phyloP scores from a whole-genome alignment of 768 basidiomycete species.

The Mycena rosella region DNA sequence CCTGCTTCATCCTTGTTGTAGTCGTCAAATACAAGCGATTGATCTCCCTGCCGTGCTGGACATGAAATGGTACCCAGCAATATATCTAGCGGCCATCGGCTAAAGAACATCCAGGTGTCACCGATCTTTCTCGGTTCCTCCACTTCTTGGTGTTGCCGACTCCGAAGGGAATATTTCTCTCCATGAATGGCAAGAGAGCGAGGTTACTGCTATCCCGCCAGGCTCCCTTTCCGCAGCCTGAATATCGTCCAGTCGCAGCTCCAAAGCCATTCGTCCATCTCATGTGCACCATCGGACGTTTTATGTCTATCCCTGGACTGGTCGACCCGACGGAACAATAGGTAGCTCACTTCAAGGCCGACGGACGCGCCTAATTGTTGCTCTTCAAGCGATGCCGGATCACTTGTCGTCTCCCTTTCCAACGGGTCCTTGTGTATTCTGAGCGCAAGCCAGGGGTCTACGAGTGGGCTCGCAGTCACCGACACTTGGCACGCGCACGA shows the following conservation, averaged over 20 bases:
- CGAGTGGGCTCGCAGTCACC: constrained; percentile 55
- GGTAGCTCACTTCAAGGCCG: not conserved
- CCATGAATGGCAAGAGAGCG: constrained; percentile 63
- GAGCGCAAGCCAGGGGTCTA: constrained; percentile 56
- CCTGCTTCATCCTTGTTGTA: constrained; percentile 40
- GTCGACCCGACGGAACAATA: constrained; percentile 72
- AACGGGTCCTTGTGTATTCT: constrained; percentile 80
- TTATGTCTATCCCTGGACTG: constrained; percentile 95
- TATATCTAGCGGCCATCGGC: not conserved
- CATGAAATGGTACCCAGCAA: constrained; percentile 86
- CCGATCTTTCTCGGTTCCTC: constrained; percentile 51
- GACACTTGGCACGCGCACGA: constrained; percentile 90
- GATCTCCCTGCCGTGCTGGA: constrained; percentile 88
- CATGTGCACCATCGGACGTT: constrained; percentile 65
- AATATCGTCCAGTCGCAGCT: constrained; percentile 53
- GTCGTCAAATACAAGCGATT: constrained; percentile 74
- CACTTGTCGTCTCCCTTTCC: constrained; percentile 85
- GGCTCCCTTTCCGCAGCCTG: constrained; percentile 6
- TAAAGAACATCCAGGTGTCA: constrained; percentile 68
- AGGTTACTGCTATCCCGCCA: constrained; percentile 47
- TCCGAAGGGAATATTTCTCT: constrained; percentile 86
- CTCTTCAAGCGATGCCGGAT: constrained; percentile 59
- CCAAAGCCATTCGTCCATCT: constrained; percentile 54
- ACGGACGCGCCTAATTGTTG: not conserved
- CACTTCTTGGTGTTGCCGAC: constrained; percentile 81